phyloP scores from a whole-genome alignment of 139 green algal genomes.

The Yamagishiella unicocca region DNA sequence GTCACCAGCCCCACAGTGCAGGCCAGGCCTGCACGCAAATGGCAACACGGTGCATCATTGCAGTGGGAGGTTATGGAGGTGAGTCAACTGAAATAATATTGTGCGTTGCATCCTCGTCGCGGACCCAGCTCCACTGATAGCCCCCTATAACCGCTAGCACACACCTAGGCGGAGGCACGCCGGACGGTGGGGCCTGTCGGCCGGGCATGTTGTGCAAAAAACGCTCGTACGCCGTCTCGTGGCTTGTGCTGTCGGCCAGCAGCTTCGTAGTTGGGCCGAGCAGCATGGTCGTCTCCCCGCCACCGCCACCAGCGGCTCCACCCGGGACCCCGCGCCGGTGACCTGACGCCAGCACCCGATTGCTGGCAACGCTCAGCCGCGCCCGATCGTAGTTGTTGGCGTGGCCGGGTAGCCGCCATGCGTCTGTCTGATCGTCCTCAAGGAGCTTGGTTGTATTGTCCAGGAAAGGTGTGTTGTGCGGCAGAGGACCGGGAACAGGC shows the following conservation, averaged over 20 bases:
- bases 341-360: constrained; percentile 9
- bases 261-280: constrained; percentile 54
- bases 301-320: background rate
- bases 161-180: background rate
- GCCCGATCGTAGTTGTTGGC: constrained; percentile 1
- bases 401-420: background rate
- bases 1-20: background rate
- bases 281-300: constrained; percentile 27
- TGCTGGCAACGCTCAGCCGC: constrained; percentile 53
- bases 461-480: constrained; percentile 12
- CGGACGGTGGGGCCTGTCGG: background rate
- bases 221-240: constrained; percentile 4
- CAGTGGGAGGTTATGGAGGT: too few species aligned
- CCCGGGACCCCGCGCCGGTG: background rate
- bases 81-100: too few species aligned
- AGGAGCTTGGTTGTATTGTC: constrained; percentile 61
- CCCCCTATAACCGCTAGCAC: too few species aligned
- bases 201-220: background rate
- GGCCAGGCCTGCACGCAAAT: constrained; percentile 8
- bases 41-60: too few species aligned
- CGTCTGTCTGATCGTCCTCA: constrained; percentile 28
- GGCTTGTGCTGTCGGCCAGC: constrained; percentile 72
- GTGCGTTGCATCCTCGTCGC: too few species aligned
- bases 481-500: background rate
- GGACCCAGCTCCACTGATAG: too few species aligned